Percentiles rank a stretch among this genome's conserved stretches.
These are phyloP conservation scores for Calonectria ilicicola DNA, from an alignment of 2,329 filamentous ascomycete species.

Conservation along the genomic window DNA sequence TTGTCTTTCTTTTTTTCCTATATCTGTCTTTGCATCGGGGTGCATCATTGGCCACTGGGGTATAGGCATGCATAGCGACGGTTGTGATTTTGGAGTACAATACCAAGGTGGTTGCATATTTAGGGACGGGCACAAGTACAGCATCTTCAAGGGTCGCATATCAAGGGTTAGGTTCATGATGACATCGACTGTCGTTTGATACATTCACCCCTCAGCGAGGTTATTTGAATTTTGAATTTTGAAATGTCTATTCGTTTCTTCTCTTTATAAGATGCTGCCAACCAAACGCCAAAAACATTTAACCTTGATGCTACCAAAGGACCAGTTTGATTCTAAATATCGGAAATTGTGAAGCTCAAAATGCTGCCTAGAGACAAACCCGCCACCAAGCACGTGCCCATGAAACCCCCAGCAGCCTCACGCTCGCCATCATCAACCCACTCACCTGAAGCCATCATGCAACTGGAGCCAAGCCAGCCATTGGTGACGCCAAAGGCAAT, in stretches of 20 bases:
- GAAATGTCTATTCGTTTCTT: background rate
- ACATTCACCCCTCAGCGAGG: background rate
- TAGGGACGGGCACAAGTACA: slow-evolving; percentile 11
- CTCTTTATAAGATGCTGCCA: background rate
- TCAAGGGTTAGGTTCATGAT: slow-evolving; percentile 3
- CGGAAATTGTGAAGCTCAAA: slow-evolving; percentile 82
- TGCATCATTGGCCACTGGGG: slow-evolving; percentile 33
- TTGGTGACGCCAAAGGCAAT: slow-evolving; percentile 86
- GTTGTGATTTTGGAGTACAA: slow-evolving; percentile 36
- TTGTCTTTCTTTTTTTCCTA: slow-evolving; percentile 18
- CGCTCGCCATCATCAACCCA: slow-evolving; percentile 87
- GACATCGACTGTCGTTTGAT: background rate
- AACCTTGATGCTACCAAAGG: slow-evolving; percentile 20
- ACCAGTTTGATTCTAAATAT: slow-evolving; percentile 49
- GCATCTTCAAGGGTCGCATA: slow-evolving; percentile 13
- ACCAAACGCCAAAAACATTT: slow-evolving; percentile 14
- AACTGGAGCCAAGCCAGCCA: slow-evolving; percentile 86
- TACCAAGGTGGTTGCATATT: slow-evolving; percentile 36
- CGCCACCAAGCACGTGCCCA: slow-evolving; percentile 89
- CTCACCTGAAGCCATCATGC: slow-evolving; percentile 90
- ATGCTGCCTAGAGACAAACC: slow-evolving; percentile 89
- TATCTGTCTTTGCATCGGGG: slow-evolving; percentile 26
- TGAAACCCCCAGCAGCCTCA: slow-evolving; percentile 92
- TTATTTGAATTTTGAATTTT: background rate
- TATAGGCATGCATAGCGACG: slow-evolving; percentile 36